Conservation (phyloP, 345 rosid genomes). For the Nasturtium officinale region DNA sequence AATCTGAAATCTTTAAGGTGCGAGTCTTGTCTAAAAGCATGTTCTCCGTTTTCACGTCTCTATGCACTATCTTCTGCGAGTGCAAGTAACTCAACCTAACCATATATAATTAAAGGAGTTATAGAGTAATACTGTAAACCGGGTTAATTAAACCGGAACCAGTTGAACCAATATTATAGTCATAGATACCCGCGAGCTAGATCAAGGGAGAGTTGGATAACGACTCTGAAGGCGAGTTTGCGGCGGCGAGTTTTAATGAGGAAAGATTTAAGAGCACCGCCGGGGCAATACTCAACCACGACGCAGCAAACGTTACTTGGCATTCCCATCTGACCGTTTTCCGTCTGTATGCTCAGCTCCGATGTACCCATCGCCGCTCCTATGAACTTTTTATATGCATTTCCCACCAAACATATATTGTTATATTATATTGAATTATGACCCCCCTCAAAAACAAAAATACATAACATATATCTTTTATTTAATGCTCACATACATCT, state of each 20-base stretch:
- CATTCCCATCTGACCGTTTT: slow-evolving; percentile 78
- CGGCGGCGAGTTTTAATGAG: slow-evolving; percentile 89
- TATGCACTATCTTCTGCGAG: slow-evolving; percentile 83
- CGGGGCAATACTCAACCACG: slow-evolving; percentile 92
- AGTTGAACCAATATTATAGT: not conserved
- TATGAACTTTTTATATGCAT: slow-evolving; percentile 54
- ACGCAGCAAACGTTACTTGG: slow-evolving; percentile 91
- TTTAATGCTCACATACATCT: slow-evolving; percentile 12
- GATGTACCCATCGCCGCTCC: slow-evolving; percentile 92
- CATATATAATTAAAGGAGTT: not conserved
- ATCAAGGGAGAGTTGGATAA: slow-evolving; percentile 85
- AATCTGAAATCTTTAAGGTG: slow-evolving; percentile 88
- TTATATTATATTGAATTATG: not conserved
- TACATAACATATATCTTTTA: slow-evolving; percentile 1
- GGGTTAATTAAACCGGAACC: not conserved
- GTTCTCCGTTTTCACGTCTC: slow-evolving; percentile 99
- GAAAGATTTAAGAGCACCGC: slow-evolving; percentile 85
- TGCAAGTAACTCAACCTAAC: slow-evolving; percentile 91
- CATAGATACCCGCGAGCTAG: slow-evolving; percentile 93
- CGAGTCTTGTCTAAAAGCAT: slow-evolving; percentile 92
- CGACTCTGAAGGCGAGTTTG: slow-evolving; percentile 93
- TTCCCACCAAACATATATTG: not conserved
- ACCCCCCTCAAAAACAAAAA: not conserved
- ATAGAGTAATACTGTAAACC: not conserved
- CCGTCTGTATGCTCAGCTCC: slow-evolving; percentile 79